Base-by-base conservation (phyloP, 2,329 filamentous ascomycete genomes). In the Orbilia oligospora region DNA sequence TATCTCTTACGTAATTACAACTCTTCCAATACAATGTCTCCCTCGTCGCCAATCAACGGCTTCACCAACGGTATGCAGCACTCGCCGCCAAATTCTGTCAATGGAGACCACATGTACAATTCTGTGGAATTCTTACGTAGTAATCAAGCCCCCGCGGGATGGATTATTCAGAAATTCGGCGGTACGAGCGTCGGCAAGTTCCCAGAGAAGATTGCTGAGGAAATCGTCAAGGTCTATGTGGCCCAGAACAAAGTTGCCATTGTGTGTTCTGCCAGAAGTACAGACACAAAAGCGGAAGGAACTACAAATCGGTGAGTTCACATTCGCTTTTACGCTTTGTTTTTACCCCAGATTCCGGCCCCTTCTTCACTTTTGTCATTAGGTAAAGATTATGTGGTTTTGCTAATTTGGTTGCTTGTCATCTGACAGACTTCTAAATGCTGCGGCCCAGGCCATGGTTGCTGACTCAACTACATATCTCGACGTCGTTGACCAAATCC, bases 101-200 rank as follows among this genome's bases (percentile, higher is more conserved):
- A 71, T 61, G 75, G 75, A 24, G 75, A 78, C 46, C 56, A 64
- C 27, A 71, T 78, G 68, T 78, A 72, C 75, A 69, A 72, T 61
- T 71, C 73, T 20, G 73, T 67, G 49, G 73, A 77, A 36, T 69
- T 77, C 41, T 64, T 68, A 48, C 49, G 58, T 38, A 63, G 41
- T 46, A 78, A 78, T 48, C 63, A 68, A 18, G 68, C 75, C 48
- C 68, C 75, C 27, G 75, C 75, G 24, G 75, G 87, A 81, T 97
- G 94, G 94, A 88, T 97, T 33, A 92, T 97, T 64, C 94, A 97
- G 84, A 97, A 97, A 85, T 97, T 97, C 84, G 94, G 94, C 80
- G 95, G 95, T 65, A 99, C 95, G 66, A 97, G 93, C 83, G 92
- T 98, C 65, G 96, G 95, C 82, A 98, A 98, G 86, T 97, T 97